Conservation (phyloP, 2,329 filamentous ascomycete species). For the Botrytis hyacinthi region DNA sequence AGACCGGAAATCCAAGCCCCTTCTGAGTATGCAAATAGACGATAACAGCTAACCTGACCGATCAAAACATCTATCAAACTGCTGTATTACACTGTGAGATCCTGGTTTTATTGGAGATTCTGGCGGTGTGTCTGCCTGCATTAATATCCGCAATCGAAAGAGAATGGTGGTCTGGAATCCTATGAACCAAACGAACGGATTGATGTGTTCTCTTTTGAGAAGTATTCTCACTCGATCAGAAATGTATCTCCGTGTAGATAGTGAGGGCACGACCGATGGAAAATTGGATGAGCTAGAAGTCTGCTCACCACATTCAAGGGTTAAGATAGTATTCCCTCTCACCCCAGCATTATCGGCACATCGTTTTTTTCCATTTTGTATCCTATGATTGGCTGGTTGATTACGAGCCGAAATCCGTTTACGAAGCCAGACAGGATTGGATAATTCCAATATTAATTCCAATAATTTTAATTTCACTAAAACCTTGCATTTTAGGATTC, state of each 20-base stretch:
- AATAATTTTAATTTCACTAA: background rate
- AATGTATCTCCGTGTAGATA: background rate
- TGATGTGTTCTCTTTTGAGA: background rate
- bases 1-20: background rate
- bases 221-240: background rate
- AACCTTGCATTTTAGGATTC: background rate
- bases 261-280: background rate
- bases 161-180: conserved; percentile 15
- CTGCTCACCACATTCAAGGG: conserved; percentile 1
- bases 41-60: conserved; percentile 1
- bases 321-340: background rate
- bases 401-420: background rate
- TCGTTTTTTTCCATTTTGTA: background rate
- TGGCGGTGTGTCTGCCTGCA: conserved; percentile 14
- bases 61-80: background rate
- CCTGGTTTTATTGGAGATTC: background rate
- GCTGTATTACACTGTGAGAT: background rate
- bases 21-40: conserved; percentile 5
- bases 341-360: conserved; percentile 11
- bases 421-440: background rate
- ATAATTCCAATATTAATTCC: background rate
- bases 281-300: background rate
- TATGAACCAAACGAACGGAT: conserved; percentile 4
- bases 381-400: background rate
- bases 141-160: conserved; percentile 2